Conservation (phyloP, 23 red algal genomes). For the Pyropia haitanensis region DNA sequence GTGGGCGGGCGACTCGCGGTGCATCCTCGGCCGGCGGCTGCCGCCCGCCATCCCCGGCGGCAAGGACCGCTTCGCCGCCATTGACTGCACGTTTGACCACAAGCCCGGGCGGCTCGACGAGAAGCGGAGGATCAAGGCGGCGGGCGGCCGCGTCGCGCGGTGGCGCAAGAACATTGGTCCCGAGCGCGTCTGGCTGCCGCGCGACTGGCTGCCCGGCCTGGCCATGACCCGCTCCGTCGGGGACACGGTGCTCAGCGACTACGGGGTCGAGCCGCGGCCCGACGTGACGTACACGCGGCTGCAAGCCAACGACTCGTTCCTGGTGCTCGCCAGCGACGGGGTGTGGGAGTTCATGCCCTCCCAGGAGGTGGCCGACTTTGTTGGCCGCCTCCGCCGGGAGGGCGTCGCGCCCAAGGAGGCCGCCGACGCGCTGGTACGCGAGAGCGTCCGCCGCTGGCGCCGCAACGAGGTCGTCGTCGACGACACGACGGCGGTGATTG, state of each 20-base stretch:
- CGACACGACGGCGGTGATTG: conserved; percentile 83
- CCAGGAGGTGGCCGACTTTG: conserved; percentile 74
- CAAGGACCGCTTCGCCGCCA: conserved; percentile 13
- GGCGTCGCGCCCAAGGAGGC: conserved; percentile 43
- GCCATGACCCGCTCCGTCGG: conserved; percentile 96
- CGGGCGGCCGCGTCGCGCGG: conserved; percentile 72
- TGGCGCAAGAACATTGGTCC: conserved; percentile 82
- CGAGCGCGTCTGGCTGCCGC: conserved; percentile 80
- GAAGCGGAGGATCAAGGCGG: conserved; percentile 48
- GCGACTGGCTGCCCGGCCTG: conserved; percentile 79
- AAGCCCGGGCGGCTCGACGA: conserved; percentile 77
- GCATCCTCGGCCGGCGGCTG: conserved; percentile 51
- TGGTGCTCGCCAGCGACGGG: conserved; percentile 84
- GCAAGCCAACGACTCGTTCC: conserved; percentile 35
- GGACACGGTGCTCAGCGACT: conserved; percentile 69
- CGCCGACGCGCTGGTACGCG: conserved; percentile 73
- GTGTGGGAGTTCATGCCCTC: conserved; percentile 96
- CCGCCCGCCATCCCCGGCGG: neutral
- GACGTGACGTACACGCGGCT: conserved; percentile 65
- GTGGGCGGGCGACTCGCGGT: conserved; percentile 82
- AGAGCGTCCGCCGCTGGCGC: conserved; percentile 81
- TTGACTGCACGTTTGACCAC: conserved; percentile 64
- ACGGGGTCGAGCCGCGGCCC: conserved; percentile 70
- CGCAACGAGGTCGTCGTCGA: conserved; percentile 83
- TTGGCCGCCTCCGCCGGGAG: conserved; percentile 47